These are phyloP conservation scores for Calocybe indica DNA, from an alignment of 768 basidiomycete genomes.

Conservation along the genomic window DNA sequence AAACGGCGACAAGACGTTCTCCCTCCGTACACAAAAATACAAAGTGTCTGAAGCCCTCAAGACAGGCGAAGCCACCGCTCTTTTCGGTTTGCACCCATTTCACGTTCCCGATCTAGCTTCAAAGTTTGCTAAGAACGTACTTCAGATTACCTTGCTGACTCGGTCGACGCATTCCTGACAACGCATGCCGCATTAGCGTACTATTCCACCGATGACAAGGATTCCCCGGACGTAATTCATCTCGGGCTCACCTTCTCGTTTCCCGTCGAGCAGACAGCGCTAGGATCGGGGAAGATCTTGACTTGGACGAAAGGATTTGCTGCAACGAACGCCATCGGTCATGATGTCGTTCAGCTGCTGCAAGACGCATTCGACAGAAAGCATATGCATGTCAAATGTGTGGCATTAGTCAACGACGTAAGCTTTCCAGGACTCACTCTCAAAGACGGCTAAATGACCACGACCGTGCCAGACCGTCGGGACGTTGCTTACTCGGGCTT, in stretches of 20 bases:
- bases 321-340: conserved; percentile 84
- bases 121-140: background rate
- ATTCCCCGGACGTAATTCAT: conserved; percentile 30
- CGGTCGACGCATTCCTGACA: conserved; percentile 92
- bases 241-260: conserved; percentile 97
- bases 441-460: background rate
- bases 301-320: conserved; percentile 96
- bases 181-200: conserved; percentile 42
- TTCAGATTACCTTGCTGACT: conserved; percentile 94
- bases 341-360: conserved; percentile 84
- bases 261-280: conserved; percentile 94
- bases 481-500: conserved; percentile 87
- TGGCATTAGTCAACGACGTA: conserved; percentile 93
- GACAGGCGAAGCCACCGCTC: conserved; percentile 78
- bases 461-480: conserved; percentile 74
- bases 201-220: conserved; percentile 13
- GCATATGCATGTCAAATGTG: conserved; percentile 86
- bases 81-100: conserved; percentile 64
- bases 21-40: conserved; percentile 92
- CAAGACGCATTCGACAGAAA: conserved; percentile 92
- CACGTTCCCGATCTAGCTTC: conserved; percentile 1
- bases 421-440: conserved; percentile 18
- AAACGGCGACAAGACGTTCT: conserved; percentile 86
- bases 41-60: conserved; percentile 92
- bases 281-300: conserved; percentile 83